Percentiles rank a stretch among this genome's conserved stretches.
These are phyloP conservation scores for Silene uniflora DNA, from an alignment of 148 eudicot species.

Conservation along the genomic window DNA sequence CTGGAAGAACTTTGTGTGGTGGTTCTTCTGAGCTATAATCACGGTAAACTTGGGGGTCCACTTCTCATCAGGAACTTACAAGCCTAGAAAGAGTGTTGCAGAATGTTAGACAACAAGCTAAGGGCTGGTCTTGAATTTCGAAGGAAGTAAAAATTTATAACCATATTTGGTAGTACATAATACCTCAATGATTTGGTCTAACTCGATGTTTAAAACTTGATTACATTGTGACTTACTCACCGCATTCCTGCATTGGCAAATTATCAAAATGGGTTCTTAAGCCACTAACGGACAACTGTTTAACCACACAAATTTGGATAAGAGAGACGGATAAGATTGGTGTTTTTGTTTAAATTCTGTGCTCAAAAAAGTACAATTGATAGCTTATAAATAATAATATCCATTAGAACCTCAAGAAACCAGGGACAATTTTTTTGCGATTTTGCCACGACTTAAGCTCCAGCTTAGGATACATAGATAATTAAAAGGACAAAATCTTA, in stretches of 20 bases:
- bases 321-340: too few relatives aligned
- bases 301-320: too few relatives aligned
- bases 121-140: neutral
- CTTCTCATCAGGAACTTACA: conserved; percentile 85
- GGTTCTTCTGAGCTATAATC: conserved; percentile 76
- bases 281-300: too few relatives aligned
- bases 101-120: neutral
- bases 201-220: conserved; percentile 86
- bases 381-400: too few relatives aligned
- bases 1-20: conserved; percentile 93
- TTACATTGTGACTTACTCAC: conserved; percentile 87
- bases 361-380: too few relatives aligned
- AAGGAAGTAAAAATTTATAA: too few relatives aligned
- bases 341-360: too few relatives aligned
- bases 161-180: too few relatives aligned
- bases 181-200: too few relatives aligned
- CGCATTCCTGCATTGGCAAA: conserved; percentile 53
- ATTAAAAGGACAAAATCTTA: conserved; percentile 14
- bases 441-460: too few relatives aligned
- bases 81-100: conserved; percentile 29
- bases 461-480: neutral
- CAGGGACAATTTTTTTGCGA: too few relatives aligned
- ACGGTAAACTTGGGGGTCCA: conserved; percentile 79
- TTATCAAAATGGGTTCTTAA: neutral
- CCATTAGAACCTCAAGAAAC: too few relatives aligned